Evolutionary conservation across 495 filamentous ascomycete species (phyloP), one percentile per base, ranked within the genome.

Genomic region (Penicillium longicatenatum): DNA sequence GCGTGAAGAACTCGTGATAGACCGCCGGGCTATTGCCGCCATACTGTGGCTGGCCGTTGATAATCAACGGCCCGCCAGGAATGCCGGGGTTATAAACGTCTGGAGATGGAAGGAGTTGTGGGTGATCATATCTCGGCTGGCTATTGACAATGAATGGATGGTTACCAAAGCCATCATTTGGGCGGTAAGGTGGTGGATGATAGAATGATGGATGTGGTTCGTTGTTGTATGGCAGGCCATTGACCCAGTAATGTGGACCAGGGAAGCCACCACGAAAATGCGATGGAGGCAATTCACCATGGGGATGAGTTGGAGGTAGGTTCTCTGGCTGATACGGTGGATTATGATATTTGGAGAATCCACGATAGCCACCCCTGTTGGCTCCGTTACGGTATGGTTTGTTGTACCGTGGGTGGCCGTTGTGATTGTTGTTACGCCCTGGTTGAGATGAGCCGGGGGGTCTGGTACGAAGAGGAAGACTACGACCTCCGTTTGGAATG

Each of bases 191-290:
- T 6, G 43, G 48, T 6, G 50, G 56, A 20, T 39, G 41, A 19
- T 31, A 60, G 20, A 47, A 24, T 3, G 53, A 42, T 31, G 44
- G 48, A 22, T 35, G n/a, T 21, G 17, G 7, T 11, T 51, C 48
- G 16, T 54, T 20, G 17, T 48, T 35, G 57, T 50, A 45, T 14
- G 45, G 37, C 17, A 54, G 45, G 8, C 45, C 52, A 10, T 55
- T 33, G 11, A 45, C 7, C 50, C 24, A 33, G 46, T 33, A 24
- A 24, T 44, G 35, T 1, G 44, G 35, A 24, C 8, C 8, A 16
- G 50, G 45, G 26, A 31, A 49, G 6, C 42, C 33, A 35, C 22
- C 50, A 2, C n/a, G 46, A 14, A 52, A 29, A 48, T 48, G 24
- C 30, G 21, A 10, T 11, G 1, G 22, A 46, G 45, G 37, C 14